Evolutionary conservation across 1,139 yeast species (phyloP).

Genomic region (Lodderomyces oxycetoniae): DNA sequence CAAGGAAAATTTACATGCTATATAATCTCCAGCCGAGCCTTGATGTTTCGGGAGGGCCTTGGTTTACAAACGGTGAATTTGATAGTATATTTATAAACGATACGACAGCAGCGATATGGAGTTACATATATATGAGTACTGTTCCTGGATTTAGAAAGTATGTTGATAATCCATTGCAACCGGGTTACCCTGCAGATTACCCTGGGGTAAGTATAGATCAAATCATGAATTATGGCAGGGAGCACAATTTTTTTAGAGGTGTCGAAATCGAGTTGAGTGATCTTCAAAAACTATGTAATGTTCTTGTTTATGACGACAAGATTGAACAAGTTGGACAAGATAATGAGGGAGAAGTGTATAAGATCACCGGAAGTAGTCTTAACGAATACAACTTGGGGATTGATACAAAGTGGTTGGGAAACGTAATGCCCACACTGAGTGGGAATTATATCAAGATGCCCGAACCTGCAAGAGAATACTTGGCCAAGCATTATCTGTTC

Average conservation of each 20-base stretch:
- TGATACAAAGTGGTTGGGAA: constrained; percentile 4
- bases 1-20: constrained; percentile 93
- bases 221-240: constrained; percentile 70
- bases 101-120: constrained; percentile 79
- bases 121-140: constrained; percentile 70
- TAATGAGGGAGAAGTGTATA: constrained; percentile 46
- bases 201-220: constrained; percentile 65
- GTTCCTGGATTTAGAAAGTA: constrained; percentile 56
- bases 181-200: constrained; percentile 50
- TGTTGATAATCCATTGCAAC: constrained; percentile 24
- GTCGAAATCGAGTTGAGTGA: constrained; percentile 75
- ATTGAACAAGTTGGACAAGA: constrained; percentile 49
- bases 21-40: constrained; percentile 89
- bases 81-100: constrained; percentile 92
- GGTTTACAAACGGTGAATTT: constrained; percentile 95
- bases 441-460: too few relatives aligned
- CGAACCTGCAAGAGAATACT: constrained; percentile 5
- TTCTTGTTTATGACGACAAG: constrained; percentile 80
- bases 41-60: constrained; percentile 98
- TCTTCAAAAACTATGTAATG: constrained; percentile 81
- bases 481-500: constrained; percentile 20
- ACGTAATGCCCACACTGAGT: constrained; percentile 7
- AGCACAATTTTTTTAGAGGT: constrained; percentile 73
- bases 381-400: constrained; percentile 49
- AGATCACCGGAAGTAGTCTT: constrained; percentile 59